phyloP scores from a whole-genome alignment of 176 grass and related monocot genomes.

The Oryza longistaminata region DNA sequence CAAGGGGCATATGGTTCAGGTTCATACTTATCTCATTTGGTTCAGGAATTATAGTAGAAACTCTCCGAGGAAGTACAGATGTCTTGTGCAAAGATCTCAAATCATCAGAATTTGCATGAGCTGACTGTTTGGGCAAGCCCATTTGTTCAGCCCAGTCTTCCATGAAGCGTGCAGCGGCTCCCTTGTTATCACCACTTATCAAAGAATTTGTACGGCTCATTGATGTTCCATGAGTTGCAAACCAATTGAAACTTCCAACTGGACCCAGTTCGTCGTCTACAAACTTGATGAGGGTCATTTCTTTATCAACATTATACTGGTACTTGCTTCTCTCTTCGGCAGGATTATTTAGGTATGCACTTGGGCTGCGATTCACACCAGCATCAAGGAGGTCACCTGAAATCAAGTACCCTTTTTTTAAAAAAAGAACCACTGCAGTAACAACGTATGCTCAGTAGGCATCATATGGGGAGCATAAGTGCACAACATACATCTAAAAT shows the following conservation, averaged over 20 bases:
- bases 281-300: constrained; percentile 96
- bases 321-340: constrained; percentile 68
- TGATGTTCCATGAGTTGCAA: constrained; percentile 95
- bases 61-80: constrained; percentile 57
- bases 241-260: constrained; percentile 96
- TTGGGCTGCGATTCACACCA: constrained; percentile 90
- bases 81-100: constrained; percentile 36
- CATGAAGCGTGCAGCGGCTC: constrained; percentile 95
- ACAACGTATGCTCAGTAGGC: constrained; percentile 25
- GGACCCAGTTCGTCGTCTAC: constrained; percentile 74
- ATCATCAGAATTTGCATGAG: constrained; percentile 24
- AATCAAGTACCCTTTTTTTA: constrained; percentile 28
- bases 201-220: constrained; percentile 96
- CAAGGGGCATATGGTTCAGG: constrained; percentile 29
- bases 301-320: constrained; percentile 80
- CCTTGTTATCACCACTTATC: constrained; percentile 98
- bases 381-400: constrained; percentile 85
- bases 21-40: constrained; percentile 75
- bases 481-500: constrained; percentile 9
- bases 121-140: constrained; percentile 49
- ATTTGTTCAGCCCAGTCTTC: constrained; percentile 86
- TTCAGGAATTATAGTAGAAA: constrained; percentile 84
- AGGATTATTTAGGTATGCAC: constrained; percentile 91
- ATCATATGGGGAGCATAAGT: neutral
- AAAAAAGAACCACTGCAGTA: neutral